Evolutionary conservation across 257 asterid species (phyloP).

Genomic region (Solanum corneliomulleri): DNA sequence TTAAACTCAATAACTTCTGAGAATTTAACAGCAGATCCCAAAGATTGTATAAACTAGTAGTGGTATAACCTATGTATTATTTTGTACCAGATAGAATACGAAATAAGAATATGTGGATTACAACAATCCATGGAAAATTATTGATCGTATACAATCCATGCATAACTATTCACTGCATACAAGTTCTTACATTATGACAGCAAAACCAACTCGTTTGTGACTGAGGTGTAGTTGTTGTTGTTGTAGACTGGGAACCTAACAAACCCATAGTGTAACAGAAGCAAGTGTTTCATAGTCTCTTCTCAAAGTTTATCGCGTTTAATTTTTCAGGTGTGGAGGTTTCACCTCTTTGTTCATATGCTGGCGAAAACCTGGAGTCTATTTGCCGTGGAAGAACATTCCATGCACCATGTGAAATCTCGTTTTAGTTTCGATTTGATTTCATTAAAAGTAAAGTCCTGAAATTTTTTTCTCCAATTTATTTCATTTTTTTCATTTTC

Average conservation of each 20-base stretch:
- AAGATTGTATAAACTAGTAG: background rate
- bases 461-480: background rate
- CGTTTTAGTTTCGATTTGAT: conserved; percentile 31
- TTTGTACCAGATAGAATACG: background rate
- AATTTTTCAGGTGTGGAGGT: conserved; percentile 70
- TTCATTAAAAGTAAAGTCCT: background rate
- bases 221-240: background rate
- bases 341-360: conserved; percentile 86
- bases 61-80: background rate
- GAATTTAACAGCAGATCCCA: rapidly evolving
- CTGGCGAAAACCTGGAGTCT: conserved; percentile 94
- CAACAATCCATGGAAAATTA: background rate
- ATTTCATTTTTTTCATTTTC: background rate
- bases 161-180: background rate
- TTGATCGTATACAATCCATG: background rate
- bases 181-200: background rate
- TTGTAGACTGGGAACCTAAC: background rate
- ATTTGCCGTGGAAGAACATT: conserved; percentile 91
- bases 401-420: conserved; percentile 93
- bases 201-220: background rate
- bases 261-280: background rate
- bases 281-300: background rate
- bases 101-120: background rate
- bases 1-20: background rate
- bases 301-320: background rate